Evolutionary conservation across 129 eudicot genomes (phyloP), one percentile per base, ranked within the genome.

Genomic region (Smallanthus sonchifolius): DNA sequence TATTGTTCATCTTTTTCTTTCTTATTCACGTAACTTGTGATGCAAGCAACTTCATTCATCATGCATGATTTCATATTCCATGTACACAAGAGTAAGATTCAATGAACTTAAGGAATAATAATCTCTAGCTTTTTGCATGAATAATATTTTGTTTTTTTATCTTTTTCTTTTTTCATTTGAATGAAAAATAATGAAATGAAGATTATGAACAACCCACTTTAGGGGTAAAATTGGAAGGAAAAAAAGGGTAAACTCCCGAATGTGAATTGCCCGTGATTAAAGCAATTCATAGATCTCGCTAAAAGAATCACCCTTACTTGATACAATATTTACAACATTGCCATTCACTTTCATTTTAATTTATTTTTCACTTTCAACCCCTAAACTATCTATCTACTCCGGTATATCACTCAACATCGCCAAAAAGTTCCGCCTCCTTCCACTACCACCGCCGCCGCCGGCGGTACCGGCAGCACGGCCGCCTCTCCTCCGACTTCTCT

Each of bases 321-420:
- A 34, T 72, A 71, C 82, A 30, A 30, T 82, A 78, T 81, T 81
- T 83, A 86, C 86, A 77, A 81, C 59, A 57, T 34, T 43, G 14
- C 69, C 73, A 10, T 19, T 32, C 52, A 54, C 38, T 42, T 16
- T 37, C 13, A 4, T 42, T 8, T 10, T 17, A 16, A 30, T 48
- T 32, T 17, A 40, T 9, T 32, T 49, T 30, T 36, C 24, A 4
- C 38, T 7, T 5, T n/a, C n/a, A n/a, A n/a, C n/a, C 19, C 6
- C 16, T 4, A 51, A 30, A 34, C 30, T 24, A 24, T 7, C 63
- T 14, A 30, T 5, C 81, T 90, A 90, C 67, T 93, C 98, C 17
- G 92, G 96, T 44, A 94, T 94, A 0, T 88, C 87, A 83, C 77
- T 88, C 85, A 93, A 81, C 83, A 66, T 79, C 47, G 83, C 86